Conservation (phyloP, 2,329 filamentous ascomycete genomes). For the Curvularia sp. region DNA sequence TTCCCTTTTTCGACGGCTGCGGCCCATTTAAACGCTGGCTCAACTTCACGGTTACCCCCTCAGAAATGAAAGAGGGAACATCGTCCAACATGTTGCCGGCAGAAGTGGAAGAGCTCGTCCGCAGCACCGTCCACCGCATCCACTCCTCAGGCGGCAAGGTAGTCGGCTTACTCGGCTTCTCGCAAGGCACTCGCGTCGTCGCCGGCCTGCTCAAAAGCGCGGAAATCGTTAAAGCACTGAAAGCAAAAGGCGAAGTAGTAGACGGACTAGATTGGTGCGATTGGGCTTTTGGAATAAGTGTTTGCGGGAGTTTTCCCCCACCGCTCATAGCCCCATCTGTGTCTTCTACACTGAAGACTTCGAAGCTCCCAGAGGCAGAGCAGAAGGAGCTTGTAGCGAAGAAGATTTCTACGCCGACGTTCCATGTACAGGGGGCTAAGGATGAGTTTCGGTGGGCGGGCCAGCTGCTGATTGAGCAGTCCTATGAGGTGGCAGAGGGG, state of each 20-base stretch:
- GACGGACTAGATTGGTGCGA: slow-evolving; percentile 17
- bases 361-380: slow-evolving; percentile 16
- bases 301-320: slow-evolving; percentile 43
- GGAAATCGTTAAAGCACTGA: slow-evolving; percentile 29
- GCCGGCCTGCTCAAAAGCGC: slow-evolving; percentile 40
- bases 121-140: slow-evolving; percentile 24
- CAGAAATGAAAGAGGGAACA: slow-evolving; percentile 26
- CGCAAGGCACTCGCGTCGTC: slow-evolving; percentile 46
- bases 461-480: slow-evolving; percentile 37
- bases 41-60: slow-evolving; percentile 23
- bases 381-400: slow-evolving; percentile 15
- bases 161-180: slow-evolving; percentile 43
- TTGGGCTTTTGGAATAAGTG: slow-evolving; percentile 33
- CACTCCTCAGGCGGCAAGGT: slow-evolving; percentile 31
- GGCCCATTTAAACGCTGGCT: slow-evolving; percentile 48
- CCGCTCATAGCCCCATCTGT: slow-evolving; percentile 34
- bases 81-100: slow-evolving; percentile 22
- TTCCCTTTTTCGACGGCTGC: slow-evolving; percentile 51
- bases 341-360: slow-evolving; percentile 11
- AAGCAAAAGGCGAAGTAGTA: neutral
- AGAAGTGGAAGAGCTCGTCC: slow-evolving; percentile 35
- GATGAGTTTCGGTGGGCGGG: slow-evolving; percentile 49
- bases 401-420: slow-evolving; percentile 38
- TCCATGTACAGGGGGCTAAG: slow-evolving; percentile 45
- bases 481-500: slow-evolving; percentile 35